phyloP scores from a whole-genome alignment of 2,329 filamentous ascomycete genomes.

The Apiospora phragmitis region DNA sequence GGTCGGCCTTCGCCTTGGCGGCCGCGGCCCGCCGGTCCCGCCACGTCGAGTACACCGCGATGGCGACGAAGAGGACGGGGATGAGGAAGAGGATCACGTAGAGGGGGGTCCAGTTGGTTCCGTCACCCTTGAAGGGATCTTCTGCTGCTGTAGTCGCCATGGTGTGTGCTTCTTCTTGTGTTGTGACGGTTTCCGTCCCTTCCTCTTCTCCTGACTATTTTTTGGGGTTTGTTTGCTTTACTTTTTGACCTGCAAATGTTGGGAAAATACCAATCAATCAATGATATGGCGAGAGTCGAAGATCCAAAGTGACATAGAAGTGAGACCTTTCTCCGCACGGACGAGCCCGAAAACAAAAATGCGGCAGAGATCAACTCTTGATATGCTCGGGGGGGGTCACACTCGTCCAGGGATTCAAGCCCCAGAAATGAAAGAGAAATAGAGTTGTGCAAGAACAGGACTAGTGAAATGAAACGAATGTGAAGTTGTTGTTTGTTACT shows the following conservation, averaged over 20 bases:
- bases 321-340: background rate
- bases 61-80: conserved; percentile 22
- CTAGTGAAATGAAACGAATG: background rate
- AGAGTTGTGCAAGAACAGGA: background rate
- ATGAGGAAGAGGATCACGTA: conserved; percentile 26
- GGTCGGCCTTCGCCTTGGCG: conserved; percentile 14
- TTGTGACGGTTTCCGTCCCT: background rate
- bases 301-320: background rate
- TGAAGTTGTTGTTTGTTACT: background rate
- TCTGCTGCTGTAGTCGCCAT: background rate
- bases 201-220: background rate
- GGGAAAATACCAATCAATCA: background rate
- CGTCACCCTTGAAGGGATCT: conserved; percentile 14
- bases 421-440: background rate
- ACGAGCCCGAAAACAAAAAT: background rate
- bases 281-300: background rate
- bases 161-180: background rate
- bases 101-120: conserved; percentile 27
- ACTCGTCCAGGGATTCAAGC: background rate
- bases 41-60: conserved; percentile 20
- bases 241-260: background rate
- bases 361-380: conserved; percentile 13
- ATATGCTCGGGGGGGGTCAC: background rate
- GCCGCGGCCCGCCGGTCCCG: conserved; percentile 14
- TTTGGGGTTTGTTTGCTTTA: background rate